phyloP scores from a whole-genome alignment of 1,139 yeast species.

The Blastobotrys indianensis region DNA sequence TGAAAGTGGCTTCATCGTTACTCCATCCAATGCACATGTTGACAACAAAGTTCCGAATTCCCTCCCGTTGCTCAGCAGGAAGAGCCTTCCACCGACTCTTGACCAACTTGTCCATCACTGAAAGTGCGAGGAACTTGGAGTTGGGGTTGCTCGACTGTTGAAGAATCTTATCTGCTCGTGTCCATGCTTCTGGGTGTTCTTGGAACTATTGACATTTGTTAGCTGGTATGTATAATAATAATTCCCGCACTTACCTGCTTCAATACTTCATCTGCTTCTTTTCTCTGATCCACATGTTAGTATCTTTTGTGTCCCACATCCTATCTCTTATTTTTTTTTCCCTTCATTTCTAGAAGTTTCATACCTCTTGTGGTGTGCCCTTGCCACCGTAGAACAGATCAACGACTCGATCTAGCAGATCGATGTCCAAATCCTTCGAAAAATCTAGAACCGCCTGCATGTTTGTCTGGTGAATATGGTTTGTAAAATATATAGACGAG shows the following conservation, averaged over 20 bases:
- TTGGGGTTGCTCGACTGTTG: slow-evolving; percentile 76
- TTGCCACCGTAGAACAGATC: slow-evolving; percentile 80
- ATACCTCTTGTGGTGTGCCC: slow-evolving; percentile 48
- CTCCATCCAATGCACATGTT: slow-evolving; percentile 91
- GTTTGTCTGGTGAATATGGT: too few species aligned
- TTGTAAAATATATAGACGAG: too few species aligned
- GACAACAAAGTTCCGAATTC: slow-evolving; percentile 88
- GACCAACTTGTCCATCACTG: slow-evolving; percentile 83
- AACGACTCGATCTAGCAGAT: slow-evolving; percentile 75
- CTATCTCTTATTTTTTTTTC: neutral
- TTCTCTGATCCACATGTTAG: slow-evolving; percentile 40
- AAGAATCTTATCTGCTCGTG: slow-evolving; percentile 81
- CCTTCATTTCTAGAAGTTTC: slow-evolving; percentile 9
- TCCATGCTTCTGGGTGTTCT: slow-evolving; percentile 95
- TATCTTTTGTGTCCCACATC: neutral
- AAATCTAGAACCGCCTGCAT: slow-evolving; percentile 92
- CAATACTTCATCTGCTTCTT: slow-evolving; percentile 73
- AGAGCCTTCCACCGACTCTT: slow-evolving; percentile 90
- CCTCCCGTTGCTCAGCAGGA: slow-evolving; percentile 72
- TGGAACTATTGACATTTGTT: slow-evolving; percentile 47
- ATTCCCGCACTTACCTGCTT: slow-evolving; percentile 45
- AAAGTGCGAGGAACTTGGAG: slow-evolving; percentile 82
- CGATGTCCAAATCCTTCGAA: slow-evolving; percentile 74
- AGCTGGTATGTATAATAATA: neutral
- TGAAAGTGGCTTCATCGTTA: slow-evolving; percentile 74